Conservation (phyloP, 2,329 filamentous ascomycete species). For the Tolypocladium tundrense region DNA sequence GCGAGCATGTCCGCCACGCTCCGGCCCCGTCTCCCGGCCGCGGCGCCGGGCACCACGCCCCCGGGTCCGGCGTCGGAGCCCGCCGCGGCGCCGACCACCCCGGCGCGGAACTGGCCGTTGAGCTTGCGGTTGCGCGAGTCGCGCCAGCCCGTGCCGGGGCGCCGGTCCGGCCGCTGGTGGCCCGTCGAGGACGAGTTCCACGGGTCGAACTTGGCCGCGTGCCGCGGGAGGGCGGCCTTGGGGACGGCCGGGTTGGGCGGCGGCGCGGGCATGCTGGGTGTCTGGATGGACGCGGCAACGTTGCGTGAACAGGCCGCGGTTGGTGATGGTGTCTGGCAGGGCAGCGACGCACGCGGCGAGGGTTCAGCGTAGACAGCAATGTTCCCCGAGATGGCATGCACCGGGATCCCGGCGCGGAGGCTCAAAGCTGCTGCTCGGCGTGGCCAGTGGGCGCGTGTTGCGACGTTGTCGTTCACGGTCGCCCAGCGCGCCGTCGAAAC, state of each 20-base stretch:
- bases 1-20: constrained; percentile 46
- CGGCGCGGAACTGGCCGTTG: constrained; percentile 53
- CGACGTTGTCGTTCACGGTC: background rate
- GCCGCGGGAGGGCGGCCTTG: constrained; percentile 29
- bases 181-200: constrained; percentile 68
- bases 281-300: background rate
- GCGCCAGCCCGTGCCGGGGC: constrained; percentile 58
- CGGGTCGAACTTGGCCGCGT: constrained; percentile 45
- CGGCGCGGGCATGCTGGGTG: background rate
- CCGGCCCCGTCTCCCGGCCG: constrained; percentile 31
- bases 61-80: background rate
- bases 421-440: background rate
- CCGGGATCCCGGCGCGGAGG: no score
- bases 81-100: constrained; percentile 34
- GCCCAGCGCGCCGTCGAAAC: background rate
- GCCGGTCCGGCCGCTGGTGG: constrained; percentile 67
- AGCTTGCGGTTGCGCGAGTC: constrained; percentile 60
- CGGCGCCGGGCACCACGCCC: constrained; percentile 46
- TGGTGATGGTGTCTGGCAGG: background rate
- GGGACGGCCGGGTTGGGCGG: constrained; percentile 5
- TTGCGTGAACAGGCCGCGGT: background rate
- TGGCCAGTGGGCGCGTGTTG: background rate
- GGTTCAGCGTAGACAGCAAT: background rate
- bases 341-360: background rate
- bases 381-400: background rate